Evolutionary conservation across 2,329 filamentous ascomycete species (phyloP), one percentile per base, ranked within the genome.

Genomic region (Talaromyces sp.): DNA sequence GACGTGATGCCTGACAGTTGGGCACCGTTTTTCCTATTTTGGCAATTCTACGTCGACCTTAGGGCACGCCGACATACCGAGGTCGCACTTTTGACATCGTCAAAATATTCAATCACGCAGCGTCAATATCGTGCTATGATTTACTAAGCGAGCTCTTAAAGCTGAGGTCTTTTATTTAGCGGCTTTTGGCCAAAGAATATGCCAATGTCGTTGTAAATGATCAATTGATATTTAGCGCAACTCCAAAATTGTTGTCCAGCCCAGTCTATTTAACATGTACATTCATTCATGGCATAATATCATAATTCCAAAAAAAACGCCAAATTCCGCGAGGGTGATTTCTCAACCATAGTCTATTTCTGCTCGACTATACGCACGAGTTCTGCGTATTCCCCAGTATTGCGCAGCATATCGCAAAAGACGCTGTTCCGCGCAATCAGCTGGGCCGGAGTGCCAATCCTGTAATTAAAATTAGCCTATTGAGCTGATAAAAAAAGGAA

Each of bases 381-480:
- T 19, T 69, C 67, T 3, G 68, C 67, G 54, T 69, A 69, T 38
- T 69, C 67, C 2, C 67, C 67, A 2, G 67, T 69, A 46, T 67
- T 69, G 14, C 60, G 54, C 57, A 69, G 31, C 67, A 69, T 69
- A 50, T 65, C 61, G 63, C 67, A 69, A 54, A 69, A 69, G 2
- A 66, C 54, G 1, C 67, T 67, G 7, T 64, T 54, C 8, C 57
- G 59, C 46, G 61, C 54, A 8, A 69, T 61, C 24, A 69, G 35
- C n/a, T 66, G 62, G 1, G 59, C 51, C 1, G 67, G 67, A 0
- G 67, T 64, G 38, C 65, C 67, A 41, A 65, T 69, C 55, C 67
- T 69, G n/a, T 17, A 50, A 5, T 52, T 24, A 35, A 41, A 10
- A 32, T 60, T 48, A 58, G 54, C 9, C 48, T 24, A 48, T 60